Evolutionary conservation across 768 basidiomycete species (phyloP), one percentile per base, ranked within the genome.

Genomic region (Galerina marginata): DNA sequence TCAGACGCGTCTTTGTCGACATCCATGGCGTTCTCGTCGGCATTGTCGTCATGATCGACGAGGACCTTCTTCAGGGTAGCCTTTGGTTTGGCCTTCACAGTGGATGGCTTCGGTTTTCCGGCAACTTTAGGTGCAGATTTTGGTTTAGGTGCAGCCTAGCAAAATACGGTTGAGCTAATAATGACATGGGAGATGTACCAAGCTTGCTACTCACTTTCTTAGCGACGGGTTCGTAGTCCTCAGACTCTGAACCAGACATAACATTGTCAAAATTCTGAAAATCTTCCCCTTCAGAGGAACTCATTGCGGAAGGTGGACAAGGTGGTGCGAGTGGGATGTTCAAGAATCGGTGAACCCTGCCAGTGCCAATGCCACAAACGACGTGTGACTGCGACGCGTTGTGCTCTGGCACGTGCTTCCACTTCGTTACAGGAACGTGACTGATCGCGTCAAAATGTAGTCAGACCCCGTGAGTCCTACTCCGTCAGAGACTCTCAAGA

Each of bases 241-340:
- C 91, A 14, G 88, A 90, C 54, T 89, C 91, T 26, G 82, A 83
- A 3, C 76, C 85, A 51, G 86, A 88, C 50, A 90, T 65, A 63
- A 86, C 84, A 52, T 88, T 92, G 64, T 81, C 51, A 42, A 53
- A 53, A 52, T 88, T 92, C 64, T 81, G 38, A 26, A 53, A 53
- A 15, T 53, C 84, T 74, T 93, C 91, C 52, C 74, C 83, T 69
- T 89, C 90, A 10, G 89, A 89, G 56, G 88, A 89, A 74, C 86
- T 90, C 91, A 92, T 92, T 56, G 63, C 71, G 48, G 40, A 25
- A 44, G n/a, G 7, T 23, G 43, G 37, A 50, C 33, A 52, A 12
- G 15, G 16, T 16, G 20, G 53, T 45, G 44, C 33, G 10, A 20
- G 40, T 46, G 44, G 20, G 29, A 49, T 50, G 58, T 52, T 59